A percentile compares a stretch with the other conserved stretches of the same genome.
Evolutionary conservation across 2,329 filamentous ascomycete species (phyloP).

Genomic region (Ambrosiella cleistominuta): DNA sequence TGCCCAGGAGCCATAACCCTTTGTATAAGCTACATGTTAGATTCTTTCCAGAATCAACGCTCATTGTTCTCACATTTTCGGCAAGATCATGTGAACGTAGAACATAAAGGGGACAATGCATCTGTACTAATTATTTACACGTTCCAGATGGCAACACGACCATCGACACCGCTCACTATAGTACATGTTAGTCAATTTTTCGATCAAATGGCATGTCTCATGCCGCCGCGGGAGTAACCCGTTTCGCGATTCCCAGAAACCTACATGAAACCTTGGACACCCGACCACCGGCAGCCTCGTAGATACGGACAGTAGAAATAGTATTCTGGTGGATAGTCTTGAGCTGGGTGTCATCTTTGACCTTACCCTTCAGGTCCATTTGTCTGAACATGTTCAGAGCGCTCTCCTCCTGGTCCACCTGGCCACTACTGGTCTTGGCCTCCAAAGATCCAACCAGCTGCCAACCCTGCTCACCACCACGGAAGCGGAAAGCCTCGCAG

Average conservation of each 20-base stretch:
- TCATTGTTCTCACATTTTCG: slow-evolving; percentile 3
- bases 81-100: neutral
- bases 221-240: slow-evolving; percentile 15
- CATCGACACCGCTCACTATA: slow-evolving; percentile 64
- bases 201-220: neutral
- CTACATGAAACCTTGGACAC: slow-evolving; percentile 77
- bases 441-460: slow-evolving; percentile 68
- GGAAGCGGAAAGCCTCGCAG: slow-evolving; percentile 77
- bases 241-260: slow-evolving; percentile 21
- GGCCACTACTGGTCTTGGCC: slow-evolving; percentile 46
- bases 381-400: slow-evolving; percentile 96
- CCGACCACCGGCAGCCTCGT: slow-evolving; percentile 43
- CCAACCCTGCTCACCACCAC: slow-evolving; percentile 66
- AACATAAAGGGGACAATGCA: neutral
- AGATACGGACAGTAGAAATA: slow-evolving; percentile 67
- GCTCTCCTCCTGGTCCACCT: slow-evolving; percentile 62
- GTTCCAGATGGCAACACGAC: slow-evolving; percentile 64
- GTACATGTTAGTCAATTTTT: slow-evolving; percentile 9
- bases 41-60: neutral
- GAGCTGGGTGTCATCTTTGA: slow-evolving; percentile 79
- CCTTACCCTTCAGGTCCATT: slow-evolving; percentile 95
- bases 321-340: slow-evolving; percentile 96
- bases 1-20: neutral
- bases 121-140: slow-evolving; percentile 26
- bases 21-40: neutral